phyloP scores from a whole-genome alignment of 208 protist genomes.

The Kentomonas sorsogonicus region DNA sequence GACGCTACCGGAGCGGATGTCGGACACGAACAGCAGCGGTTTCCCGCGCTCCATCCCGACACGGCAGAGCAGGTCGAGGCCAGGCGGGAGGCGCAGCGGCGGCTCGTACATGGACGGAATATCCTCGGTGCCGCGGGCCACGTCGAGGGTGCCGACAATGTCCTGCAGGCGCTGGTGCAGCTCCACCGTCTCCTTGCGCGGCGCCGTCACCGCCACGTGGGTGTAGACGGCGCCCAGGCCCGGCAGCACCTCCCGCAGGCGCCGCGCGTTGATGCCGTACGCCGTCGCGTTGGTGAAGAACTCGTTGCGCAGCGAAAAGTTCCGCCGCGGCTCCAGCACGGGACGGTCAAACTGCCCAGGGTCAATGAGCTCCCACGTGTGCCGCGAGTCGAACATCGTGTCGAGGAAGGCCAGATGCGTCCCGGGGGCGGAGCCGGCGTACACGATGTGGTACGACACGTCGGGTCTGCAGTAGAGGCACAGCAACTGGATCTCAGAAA shows the following conservation, averaged over 20 bases:
- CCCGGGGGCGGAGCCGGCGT: slow-evolving; percentile 93
- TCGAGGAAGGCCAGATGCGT: slow-evolving; percentile 91
- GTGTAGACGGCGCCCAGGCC: slow-evolving; percentile 54
- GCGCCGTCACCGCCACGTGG: slow-evolving; percentile 32
- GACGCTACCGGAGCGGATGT: slow-evolving; percentile 90
- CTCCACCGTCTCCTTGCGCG: slow-evolving; percentile 33
- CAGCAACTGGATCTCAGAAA: slow-evolving; percentile 95
- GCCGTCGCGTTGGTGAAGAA: slow-evolving; percentile 93
- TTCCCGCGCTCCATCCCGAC: slow-evolving; percentile 69
- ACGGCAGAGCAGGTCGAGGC: slow-evolving; percentile 64
- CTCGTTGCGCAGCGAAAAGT: slow-evolving; percentile 88
- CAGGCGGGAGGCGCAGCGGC: slow-evolving; percentile 46
- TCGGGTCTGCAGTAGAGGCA: slow-evolving; percentile 62
- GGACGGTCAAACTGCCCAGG: slow-evolving; percentile 86
- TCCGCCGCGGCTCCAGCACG: slow-evolving; percentile 43
- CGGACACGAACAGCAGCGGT: slow-evolving; percentile 91
- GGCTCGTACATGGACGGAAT: slow-evolving; percentile 88
- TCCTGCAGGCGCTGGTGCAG: slow-evolving; percentile 59
- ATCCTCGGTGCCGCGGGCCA: slow-evolving; percentile 79
- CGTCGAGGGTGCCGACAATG: slow-evolving; percentile 78
- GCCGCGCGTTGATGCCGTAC: slow-evolving; percentile 83
- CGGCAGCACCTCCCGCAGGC: slow-evolving; percentile 55
- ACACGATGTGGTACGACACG: slow-evolving; percentile 90
- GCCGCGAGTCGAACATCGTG: slow-evolving; percentile 70
- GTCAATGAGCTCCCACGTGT: slow-evolving; percentile 93